Percentiles rank a stretch among this genome's conserved stretches.
phyloP scores from a whole-genome alignment of 2,329 filamentous ascomycete species.

The Cytospora leucostoma region DNA sequence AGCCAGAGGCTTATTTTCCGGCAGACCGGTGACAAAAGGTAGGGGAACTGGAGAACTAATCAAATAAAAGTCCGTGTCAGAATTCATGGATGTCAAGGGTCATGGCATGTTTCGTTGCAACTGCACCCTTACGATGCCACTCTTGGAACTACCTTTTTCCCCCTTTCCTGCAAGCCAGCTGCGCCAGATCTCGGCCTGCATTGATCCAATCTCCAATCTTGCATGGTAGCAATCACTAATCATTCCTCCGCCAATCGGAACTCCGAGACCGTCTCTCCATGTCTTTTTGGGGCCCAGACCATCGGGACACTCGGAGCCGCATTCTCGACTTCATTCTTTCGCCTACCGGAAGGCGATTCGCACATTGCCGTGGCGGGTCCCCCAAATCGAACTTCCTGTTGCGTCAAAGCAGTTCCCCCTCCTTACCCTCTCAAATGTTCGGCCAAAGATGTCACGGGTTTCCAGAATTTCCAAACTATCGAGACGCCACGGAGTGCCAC shows the following conservation, averaged over 20 bases:
- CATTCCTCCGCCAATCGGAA: constrained; percentile 13
- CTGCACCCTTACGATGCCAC: constrained; percentile 5
- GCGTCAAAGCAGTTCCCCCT: not conserved
- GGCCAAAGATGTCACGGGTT: constrained; percentile 9
- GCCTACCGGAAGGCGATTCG: not conserved
- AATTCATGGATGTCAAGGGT: not conserved
- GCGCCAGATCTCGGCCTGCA: constrained; percentile 25
- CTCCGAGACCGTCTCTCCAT: not conserved
- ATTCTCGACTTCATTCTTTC: constrained; percentile 7
- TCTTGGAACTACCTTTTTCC: not conserved
- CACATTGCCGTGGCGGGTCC: not conserved
- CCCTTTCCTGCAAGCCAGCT: constrained; percentile 3
- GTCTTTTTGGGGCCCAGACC: constrained; percentile 7
- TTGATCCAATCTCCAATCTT: constrained; percentile 19
- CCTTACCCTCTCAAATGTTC: not conserved
- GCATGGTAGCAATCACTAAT: constrained; percentile 7
- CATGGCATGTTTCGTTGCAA: constrained; percentile 2
- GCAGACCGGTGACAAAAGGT: not conserved
- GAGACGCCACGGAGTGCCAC: constrained; percentile 20
- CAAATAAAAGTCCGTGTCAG: not conserved
- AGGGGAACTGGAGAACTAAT: not conserved
- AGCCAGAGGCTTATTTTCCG: not conserved
- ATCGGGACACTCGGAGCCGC: constrained; percentile 16
- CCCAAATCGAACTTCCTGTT: not conserved
- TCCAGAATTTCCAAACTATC: constrained; percentile 15